Evolutionary conservation across 176 grass and related monocot genomes (phyloP).

Genomic region (Leersia perrieri): DNA sequence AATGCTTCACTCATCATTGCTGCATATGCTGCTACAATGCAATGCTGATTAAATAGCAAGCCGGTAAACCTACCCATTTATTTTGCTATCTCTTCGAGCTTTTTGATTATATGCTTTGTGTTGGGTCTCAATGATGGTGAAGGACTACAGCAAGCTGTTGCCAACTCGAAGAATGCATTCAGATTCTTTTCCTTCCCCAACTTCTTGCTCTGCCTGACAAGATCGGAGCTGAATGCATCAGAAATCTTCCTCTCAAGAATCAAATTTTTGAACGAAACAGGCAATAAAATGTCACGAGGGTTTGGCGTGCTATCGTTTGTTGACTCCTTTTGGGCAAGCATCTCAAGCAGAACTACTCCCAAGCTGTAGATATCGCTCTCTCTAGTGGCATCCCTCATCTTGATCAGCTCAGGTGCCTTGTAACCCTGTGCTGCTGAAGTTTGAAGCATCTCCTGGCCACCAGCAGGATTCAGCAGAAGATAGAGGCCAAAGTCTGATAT

Average conservation of each 20-base stretch:
- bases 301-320: constrained; percentile 12
- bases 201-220: constrained; percentile 52
- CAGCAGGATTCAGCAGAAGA: constrained; percentile 51
- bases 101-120: constrained; percentile 54
- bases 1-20: neutral
- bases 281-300: constrained; percentile 53
- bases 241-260: constrained; percentile 76
- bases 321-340: constrained; percentile 71
- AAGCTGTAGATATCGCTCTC: constrained; percentile 80
- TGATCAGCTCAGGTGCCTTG: constrained; percentile 81
- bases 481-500: constrained; percentile 76
- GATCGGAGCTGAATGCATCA: constrained; percentile 55
- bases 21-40: neutral
- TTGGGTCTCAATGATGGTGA: constrained; percentile 70
- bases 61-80: constrained; percentile 13
- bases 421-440: constrained; percentile 60
- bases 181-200: constrained; percentile 50
- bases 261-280: constrained; percentile 60
- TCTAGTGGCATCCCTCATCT: constrained; percentile 66
- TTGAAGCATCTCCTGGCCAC: constrained; percentile 80
- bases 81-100: constrained; percentile 59
- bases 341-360: constrained; percentile 74
- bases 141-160: constrained; percentile 62
- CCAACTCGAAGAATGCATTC: constrained; percentile 53
- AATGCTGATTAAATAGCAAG: constrained; percentile 24